phyloP scores from a whole-genome alignment of 2,329 filamentous ascomycete species.

The Ilyonectria sp. region DNA sequence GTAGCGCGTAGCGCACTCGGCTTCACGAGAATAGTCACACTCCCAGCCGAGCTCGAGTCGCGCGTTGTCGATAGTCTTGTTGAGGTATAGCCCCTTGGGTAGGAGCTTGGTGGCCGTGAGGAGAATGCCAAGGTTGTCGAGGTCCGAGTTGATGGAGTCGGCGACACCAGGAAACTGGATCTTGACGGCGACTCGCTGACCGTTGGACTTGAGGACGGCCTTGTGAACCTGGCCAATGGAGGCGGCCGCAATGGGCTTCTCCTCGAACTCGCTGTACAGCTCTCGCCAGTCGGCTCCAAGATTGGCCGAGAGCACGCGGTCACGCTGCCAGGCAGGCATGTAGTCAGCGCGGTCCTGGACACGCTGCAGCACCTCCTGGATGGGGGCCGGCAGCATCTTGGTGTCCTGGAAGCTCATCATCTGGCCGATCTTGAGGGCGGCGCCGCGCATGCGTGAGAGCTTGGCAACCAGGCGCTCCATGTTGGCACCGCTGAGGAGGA shows the following conservation, averaged over 20 bases:
- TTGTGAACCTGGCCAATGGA: conserved; percentile 98
- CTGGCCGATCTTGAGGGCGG: conserved; percentile 96
- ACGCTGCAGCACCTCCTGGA: conserved; percentile 91
- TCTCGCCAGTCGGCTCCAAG: conserved; percentile 89
- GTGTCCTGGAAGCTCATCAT: conserved; percentile 99
- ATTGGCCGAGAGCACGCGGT: conserved; percentile 85
- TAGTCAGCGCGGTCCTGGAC: conserved; percentile 98
- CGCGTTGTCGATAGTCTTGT: conserved; percentile 98
- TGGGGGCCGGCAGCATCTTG: conserved; percentile 90
- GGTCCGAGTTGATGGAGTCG: conserved; percentile 94
- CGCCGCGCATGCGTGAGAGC: conserved; percentile 95
- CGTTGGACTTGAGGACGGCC: conserved; percentile 82
- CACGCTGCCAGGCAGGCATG: conserved; percentile 94
- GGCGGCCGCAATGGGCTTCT: conserved; percentile 92
- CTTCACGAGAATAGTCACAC: conserved; percentile 94
- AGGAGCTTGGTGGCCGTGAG: conserved; percentile 91
- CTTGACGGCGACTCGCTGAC: conserved; percentile 89
- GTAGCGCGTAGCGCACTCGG: conserved; percentile 84
- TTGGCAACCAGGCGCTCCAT: conserved; percentile 95
- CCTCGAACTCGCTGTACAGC: conserved; percentile 87
- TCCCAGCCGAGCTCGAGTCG: conserved; percentile 95
- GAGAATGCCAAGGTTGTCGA: conserved; percentile 92
- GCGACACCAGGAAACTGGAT: conserved; percentile 98
- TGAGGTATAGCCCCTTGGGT: conserved; percentile 91
- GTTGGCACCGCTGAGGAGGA: conserved; percentile 90